Conservation (phyloP, 106 monocot species). For the Triglochin maritima region DNA sequence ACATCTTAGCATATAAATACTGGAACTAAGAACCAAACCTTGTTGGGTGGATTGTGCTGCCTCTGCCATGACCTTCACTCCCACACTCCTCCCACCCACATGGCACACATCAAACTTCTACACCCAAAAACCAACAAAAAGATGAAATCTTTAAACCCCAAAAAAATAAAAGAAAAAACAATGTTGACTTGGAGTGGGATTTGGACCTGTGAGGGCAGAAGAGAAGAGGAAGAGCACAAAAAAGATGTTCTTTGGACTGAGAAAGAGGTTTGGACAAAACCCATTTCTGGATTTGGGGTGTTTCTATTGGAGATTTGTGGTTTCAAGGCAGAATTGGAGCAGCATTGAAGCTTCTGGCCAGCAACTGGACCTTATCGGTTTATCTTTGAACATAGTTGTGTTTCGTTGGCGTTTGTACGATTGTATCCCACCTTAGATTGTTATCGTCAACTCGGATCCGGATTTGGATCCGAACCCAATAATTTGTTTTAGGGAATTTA, state of each 20-base stretch:
- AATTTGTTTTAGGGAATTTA: no score
- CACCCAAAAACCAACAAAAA: neutral
- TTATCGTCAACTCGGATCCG: no score
- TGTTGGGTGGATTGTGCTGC: neutral
- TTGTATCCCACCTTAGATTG: no score
- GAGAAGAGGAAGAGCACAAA: conserved; percentile 2
- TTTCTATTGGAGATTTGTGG: no score
- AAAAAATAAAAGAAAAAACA: neutral
- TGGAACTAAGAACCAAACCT: neutral
- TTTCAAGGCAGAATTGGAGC: no score
- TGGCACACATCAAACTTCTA: no score
- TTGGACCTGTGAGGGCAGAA: neutral
- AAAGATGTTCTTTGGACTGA: neutral
- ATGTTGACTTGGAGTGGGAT: neutral
- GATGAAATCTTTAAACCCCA: neutral
- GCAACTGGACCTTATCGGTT: no score
- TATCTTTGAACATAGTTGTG: no score
- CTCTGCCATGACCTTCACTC: neutral
- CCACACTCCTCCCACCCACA: neutral
- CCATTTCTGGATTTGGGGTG: neutral
- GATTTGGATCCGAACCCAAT: no score
- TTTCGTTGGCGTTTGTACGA: no score
- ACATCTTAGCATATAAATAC: neutral
- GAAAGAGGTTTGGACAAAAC: neutral
- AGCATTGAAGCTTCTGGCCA: no score